These are phyloP conservation scores for Lichtheimia ramosa DNA, from an alignment of 371 early-diverging fungal genomes.

Conservation along the genomic window DNA sequence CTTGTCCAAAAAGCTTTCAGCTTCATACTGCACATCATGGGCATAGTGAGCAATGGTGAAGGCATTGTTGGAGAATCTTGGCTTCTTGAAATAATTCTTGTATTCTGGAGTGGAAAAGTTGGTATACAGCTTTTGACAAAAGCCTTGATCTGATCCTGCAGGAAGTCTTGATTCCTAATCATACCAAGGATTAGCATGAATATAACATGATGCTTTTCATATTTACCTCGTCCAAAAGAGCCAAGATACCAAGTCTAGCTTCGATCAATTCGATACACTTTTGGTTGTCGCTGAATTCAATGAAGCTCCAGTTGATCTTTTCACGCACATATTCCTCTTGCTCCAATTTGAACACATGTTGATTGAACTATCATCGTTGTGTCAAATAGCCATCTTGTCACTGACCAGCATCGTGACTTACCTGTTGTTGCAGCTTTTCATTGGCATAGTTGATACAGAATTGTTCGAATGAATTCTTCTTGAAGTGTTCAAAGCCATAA, in stretches of 20 bases:
- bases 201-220: neutral
- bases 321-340: constrained; percentile 95
- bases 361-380: constrained; percentile 52
- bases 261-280: constrained; percentile 99
- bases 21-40: constrained; percentile 85
- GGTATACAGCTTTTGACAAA: constrained; percentile 85
- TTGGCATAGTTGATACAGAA: constrained; percentile 99
- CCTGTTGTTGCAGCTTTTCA: constrained; percentile 95
- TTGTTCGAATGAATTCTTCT: constrained; percentile 98
- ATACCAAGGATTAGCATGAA: neutral
- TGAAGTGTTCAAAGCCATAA: constrained; percentile 96
- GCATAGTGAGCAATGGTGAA: constrained; percentile 94
- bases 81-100: constrained; percentile 84
- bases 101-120: constrained; percentile 69
- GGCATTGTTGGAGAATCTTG: constrained; percentile 79
- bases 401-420: neutral
- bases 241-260: constrained; percentile 90
- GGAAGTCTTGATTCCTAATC: constrained; percentile 85
- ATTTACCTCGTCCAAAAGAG: constrained; percentile 93
- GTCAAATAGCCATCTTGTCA: neutral
- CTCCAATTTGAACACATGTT: constrained; percentile 80
- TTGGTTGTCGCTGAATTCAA: constrained; percentile 98
- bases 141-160: constrained; percentile 79
- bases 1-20: constrained; percentile 96
- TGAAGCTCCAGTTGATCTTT: constrained; percentile 88